Percentiles rank a stretch among this genome's conserved stretches.
These are phyloP conservation scores for Pilatotrama ljubarskyi DNA, from an alignment of 768 basidiomycete species.

Conservation along the genomic window DNA sequence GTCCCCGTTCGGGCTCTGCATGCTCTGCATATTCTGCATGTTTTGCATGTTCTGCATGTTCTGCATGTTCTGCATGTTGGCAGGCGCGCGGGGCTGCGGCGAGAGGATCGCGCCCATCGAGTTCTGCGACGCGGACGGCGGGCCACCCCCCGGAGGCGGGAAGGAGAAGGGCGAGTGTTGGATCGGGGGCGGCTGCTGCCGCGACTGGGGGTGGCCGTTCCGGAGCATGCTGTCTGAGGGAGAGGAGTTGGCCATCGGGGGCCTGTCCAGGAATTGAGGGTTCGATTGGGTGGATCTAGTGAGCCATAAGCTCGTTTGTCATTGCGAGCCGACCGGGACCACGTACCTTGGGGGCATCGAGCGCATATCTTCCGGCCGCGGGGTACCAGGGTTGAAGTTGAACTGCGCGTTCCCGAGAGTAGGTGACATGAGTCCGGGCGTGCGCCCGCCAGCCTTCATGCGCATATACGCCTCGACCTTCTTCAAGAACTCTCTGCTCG, in stretches of 20 bases:
- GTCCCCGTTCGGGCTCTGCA: slow-evolving; percentile 22
- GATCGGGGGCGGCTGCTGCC: slow-evolving; percentile 40
- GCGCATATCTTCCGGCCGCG: slow-evolving; percentile 26
- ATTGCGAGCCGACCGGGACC: neutral
- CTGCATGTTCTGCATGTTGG: slow-evolving; percentile 22
- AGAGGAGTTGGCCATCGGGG: slow-evolving; percentile 41
- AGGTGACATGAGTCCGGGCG: slow-evolving; percentile 40
- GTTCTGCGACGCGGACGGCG: slow-evolving; percentile 49
- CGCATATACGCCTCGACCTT: slow-evolving; percentile 92
- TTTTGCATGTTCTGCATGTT: slow-evolving; percentile 21
- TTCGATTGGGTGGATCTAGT: slow-evolving; percentile 35
- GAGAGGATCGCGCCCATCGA: slow-evolving; percentile 45
- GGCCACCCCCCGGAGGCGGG: slow-evolving; percentile 38
- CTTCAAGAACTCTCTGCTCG: slow-evolving; percentile 94
- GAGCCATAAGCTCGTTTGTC: slow-evolving; percentile 18
- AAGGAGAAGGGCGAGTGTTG: slow-evolving; percentile 48
- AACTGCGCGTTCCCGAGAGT: slow-evolving; percentile 38
- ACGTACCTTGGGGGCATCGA: slow-evolving; percentile 29
- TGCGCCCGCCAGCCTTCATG: slow-evolving; percentile 61
- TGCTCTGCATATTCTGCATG: slow-evolving; percentile 18
- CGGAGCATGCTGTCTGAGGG: slow-evolving; percentile 38
- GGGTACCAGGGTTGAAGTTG: slow-evolving; percentile 39
- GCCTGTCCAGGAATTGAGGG: slow-evolving; percentile 46
- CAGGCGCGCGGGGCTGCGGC: slow-evolving; percentile 38
- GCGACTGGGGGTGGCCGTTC: slow-evolving; percentile 33